A percentile compares a stretch with the other conserved stretches of the same genome.
These are phyloP conservation scores for Torulaspora maleeae DNA, from an alignment of 805 yeast genomes.

Conservation along the genomic window DNA sequence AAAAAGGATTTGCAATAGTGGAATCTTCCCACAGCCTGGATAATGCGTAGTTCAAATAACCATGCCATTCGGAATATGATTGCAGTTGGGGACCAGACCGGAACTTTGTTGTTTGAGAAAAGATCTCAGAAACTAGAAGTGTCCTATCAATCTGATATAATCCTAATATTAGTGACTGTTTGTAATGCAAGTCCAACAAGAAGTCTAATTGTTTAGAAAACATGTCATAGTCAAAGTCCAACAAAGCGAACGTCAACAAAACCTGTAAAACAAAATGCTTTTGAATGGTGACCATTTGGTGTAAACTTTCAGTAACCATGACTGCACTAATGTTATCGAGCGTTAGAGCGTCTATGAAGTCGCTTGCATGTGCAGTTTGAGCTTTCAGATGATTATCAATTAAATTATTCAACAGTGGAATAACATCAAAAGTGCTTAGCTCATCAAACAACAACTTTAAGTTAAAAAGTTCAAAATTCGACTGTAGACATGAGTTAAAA, in stretches of 20 bases:
- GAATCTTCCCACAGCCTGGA: conserved; percentile 16
- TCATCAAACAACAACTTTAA: conserved; percentile 40
- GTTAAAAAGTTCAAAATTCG: conserved; percentile 39
- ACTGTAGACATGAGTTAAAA: conserved; percentile 41
- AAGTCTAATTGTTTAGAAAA: conserved; percentile 22
- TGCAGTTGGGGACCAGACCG: conserved; percentile 25
- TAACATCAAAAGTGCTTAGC: conserved; percentile 38
- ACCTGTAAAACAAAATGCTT: conserved; percentile 34
- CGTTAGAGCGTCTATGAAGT: conserved; percentile 25
- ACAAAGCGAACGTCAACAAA: conserved; percentile 35
- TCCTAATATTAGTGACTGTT: conserved; percentile 24
- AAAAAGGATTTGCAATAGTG: conserved; percentile 17
- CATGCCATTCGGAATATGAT: conserved; percentile 25
- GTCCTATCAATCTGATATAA: conserved; percentile 26
- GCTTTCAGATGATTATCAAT: conserved; percentile 28
- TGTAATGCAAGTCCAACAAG: conserved; percentile 26
- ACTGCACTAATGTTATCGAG: conserved; percentile 24
- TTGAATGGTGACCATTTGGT: conserved; percentile 30
- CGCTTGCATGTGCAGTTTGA: conserved; percentile 3
- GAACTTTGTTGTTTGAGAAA: conserved; percentile 22
- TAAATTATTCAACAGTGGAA: conserved; percentile 38
- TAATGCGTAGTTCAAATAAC: conserved; percentile 16
- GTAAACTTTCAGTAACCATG: conserved; percentile 27
- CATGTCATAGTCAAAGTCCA: conserved; percentile 37
- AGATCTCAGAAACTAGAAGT: conserved; percentile 19